Percentiles rank a stretch among this genome's conserved stretches.
Evolutionary conservation across 2,329 filamentous ascomycete species (phyloP).

Genomic region (Triangularia verruculosa): DNA sequence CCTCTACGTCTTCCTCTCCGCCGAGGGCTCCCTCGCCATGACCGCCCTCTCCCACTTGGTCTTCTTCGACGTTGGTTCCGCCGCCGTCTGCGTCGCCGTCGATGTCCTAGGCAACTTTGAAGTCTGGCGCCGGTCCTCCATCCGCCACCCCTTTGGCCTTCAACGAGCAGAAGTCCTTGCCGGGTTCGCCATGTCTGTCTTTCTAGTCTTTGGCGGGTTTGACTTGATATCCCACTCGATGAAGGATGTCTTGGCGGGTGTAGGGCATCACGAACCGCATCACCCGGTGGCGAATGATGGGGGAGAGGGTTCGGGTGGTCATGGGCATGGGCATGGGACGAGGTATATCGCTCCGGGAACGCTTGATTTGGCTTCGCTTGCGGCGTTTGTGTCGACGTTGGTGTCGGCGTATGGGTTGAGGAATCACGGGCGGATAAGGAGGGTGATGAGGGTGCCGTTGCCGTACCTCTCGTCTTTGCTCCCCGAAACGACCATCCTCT

Average conservation of each 20-base stretch:
- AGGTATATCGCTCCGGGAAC: slow-evolving; percentile 64
- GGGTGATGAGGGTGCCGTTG: slow-evolving; percentile 71
- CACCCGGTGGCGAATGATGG: too few relatives aligned
- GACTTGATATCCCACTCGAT: slow-evolving; percentile 92
- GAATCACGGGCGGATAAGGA: slow-evolving; percentile 89
- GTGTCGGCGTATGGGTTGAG: slow-evolving; percentile 82
- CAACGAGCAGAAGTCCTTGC: slow-evolving; percentile 91
- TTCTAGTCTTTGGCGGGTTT: slow-evolving; percentile 95
- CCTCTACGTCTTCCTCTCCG: slow-evolving; percentile 79
- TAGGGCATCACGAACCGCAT: slow-evolving; percentile 52
- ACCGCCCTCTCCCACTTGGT: slow-evolving; percentile 90
- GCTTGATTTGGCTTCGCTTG: slow-evolving; percentile 75
- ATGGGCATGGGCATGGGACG: slow-evolving; percentile 28
- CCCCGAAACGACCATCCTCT: slow-evolving; percentile 74
- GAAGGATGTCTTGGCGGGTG: slow-evolving; percentile 80
- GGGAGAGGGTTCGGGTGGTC: too few relatives aligned
- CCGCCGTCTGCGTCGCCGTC: slow-evolving; percentile 84
- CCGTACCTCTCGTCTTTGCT: slow-evolving; percentile 73
- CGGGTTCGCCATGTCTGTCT: slow-evolving; percentile 93
- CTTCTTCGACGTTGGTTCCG: slow-evolving; percentile 92
- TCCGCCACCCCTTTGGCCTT: slow-evolving; percentile 90
- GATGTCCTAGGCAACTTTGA: slow-evolving; percentile 96
- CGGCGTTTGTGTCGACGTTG: slow-evolving; percentile 78
- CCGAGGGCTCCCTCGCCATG: slow-evolving; percentile 82
- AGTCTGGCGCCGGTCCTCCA: slow-evolving; percentile 89